phyloP scores from a whole-genome alignment of 2,329 filamentous ascomycete genomes.

The Cylindrodendrum hubeiense region DNA sequence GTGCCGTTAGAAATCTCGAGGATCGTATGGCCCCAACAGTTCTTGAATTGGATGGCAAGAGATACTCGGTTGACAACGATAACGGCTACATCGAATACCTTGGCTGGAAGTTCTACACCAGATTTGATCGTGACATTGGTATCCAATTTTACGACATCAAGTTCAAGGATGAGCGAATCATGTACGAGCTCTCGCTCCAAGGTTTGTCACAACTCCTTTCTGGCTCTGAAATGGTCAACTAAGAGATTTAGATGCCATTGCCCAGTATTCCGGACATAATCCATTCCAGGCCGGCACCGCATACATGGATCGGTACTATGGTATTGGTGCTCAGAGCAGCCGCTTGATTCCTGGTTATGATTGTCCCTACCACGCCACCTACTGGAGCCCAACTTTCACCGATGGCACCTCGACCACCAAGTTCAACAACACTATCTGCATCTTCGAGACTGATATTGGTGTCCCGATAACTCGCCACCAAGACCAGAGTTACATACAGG shows the following conservation, averaged over 20 bases:
- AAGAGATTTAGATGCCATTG: constrained; percentile 15
- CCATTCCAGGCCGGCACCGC: constrained; percentile 22
- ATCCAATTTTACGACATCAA: constrained; percentile 28
- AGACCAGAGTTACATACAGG: constrained; percentile 53
- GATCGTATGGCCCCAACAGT: constrained; percentile 30
- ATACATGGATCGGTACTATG: constrained; percentile 25
- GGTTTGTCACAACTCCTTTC: background rate
- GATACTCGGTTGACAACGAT: constrained; percentile 31
- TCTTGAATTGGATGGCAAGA: constrained; percentile 30
- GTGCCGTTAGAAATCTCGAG: constrained; percentile 29
- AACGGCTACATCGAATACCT: constrained; percentile 37
- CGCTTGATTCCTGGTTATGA: constrained; percentile 25
- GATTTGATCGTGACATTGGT: constrained; percentile 24
- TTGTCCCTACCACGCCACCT: constrained; percentile 28
- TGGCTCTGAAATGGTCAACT: background rate
- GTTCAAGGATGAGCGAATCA: constrained; percentile 26
- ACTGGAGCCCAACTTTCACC: constrained; percentile 23
- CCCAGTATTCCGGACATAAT: constrained; percentile 25
- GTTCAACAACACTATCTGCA: constrained; percentile 24
- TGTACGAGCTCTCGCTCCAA: constrained; percentile 28
- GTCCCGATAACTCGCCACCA: constrained; percentile 50
- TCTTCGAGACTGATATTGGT: constrained; percentile 26
- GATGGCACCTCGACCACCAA: background rate
- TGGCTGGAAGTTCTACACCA: constrained; percentile 34
- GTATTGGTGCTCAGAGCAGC: constrained; percentile 26